Conservation (phyloP, 306 rosid genomes). For the Glycine soja region DNA sequence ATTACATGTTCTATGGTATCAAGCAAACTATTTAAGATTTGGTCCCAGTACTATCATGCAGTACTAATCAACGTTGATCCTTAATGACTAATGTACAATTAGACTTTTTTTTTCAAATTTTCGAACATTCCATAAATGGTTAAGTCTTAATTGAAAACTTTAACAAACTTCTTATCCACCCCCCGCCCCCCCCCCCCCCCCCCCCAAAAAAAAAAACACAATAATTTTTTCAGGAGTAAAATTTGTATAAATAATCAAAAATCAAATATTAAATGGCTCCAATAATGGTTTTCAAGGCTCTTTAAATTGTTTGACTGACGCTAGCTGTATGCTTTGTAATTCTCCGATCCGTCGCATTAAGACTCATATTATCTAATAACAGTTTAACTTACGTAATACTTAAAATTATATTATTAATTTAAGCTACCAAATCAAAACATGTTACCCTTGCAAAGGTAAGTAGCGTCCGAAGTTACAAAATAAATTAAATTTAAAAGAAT, state of each 20-base stretch:
- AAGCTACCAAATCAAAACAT: background rate
- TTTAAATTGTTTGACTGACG: too few relatives aligned
- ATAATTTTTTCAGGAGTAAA: too few relatives aligned
- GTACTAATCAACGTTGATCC: conserved; percentile 39
- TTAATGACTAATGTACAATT: conserved; percentile 11
- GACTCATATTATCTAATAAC: background rate
- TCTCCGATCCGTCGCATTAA: background rate
- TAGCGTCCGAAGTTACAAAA: background rate
- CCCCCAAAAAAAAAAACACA: background rate
- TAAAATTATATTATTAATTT: background rate
- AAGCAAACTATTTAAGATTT: conserved; percentile 9
- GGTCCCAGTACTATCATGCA: background rate
- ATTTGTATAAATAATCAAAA: too few relatives aligned
- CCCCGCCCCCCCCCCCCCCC: background rate
- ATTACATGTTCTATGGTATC: conserved; percentile 3
- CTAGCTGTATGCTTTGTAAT: background rate
- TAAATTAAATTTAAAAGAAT: background rate
- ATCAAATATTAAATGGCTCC: too few relatives aligned
- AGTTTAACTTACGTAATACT: background rate
- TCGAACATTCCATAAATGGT: background rate
- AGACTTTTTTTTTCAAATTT: background rate
- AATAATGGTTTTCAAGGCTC: too few relatives aligned
- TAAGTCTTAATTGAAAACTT: background rate
- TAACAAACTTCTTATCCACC: background rate
- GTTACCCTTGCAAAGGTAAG: background rate